Base-by-base conservation (phyloP, 768 basidiomycete species). In the Hebeloma cylindrosporum region DNA sequence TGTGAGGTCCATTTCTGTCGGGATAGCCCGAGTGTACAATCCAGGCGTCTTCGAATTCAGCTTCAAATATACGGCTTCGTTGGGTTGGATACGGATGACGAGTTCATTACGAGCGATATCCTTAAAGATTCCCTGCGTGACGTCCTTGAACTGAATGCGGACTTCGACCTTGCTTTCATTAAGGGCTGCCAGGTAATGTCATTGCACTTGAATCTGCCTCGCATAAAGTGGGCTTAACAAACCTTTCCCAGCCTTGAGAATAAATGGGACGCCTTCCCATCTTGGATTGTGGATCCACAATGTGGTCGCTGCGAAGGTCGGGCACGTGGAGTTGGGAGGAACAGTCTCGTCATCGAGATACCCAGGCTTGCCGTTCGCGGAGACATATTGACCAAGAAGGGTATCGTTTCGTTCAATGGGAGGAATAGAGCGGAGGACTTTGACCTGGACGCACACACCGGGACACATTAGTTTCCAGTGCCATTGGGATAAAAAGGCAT, bases 161-260 rank as follows among this genome's bases (percentile, higher is more conserved):
- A 98, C 85, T 69, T 97, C 95, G 43, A 97, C 94, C 73, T 99
- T 99, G 64, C 92, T 90, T 68, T 99, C 96, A 71, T 98, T 96
- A 48, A 99, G 71, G 4, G 95, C 94, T 95, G 58, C 4, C 10
- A 41, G 18, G 14, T 33, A 25, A 49, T 28, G 38, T 34, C 29
- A 52, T 5, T 16, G 8, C n/a, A 31, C 25, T 35, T 38, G 26
- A 35, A 39, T 21, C 16, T 33, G 31, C n/a, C 23, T 32, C 21
- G 17, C 25, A 18, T 27, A 20, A 21, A 40, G 26, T 21, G 32
- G 18, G 21, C 45, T 37, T 16, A 21, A 63, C 76, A 47, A 56
- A 88, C 93, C 94, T 79, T 99, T 99, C 40, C 95, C 95, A 17
- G 95, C 96, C 71, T 94, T 97, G 54, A 99, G 75, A 60, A 98